Evolutionary conservation across 1,284 basidiomycete species (phyloP), one percentile per base, ranked within the genome.

Genomic region (Moniliophthora roreri): DNA sequence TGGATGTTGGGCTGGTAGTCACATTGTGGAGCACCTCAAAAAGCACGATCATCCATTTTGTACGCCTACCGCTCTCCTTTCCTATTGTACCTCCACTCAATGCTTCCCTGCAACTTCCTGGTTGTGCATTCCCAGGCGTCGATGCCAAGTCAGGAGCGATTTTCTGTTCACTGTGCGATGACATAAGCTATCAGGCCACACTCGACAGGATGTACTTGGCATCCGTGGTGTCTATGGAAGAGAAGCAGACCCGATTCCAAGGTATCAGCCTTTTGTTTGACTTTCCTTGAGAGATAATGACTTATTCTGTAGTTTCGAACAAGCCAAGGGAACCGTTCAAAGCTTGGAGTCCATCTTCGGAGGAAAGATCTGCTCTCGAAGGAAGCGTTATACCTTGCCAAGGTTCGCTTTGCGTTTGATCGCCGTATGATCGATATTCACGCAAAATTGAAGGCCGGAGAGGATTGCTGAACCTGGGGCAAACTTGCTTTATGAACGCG

Each of bases 401-500:
- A 77, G 81, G 88, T 83, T 49, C 28, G 64, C 56, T 23, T 41
- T 16, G 9, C 46, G 39, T 23, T 35, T 39, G n/a, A 35, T 51
- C 58, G 57, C 34, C n/a, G 32, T 36, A 23, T 46, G 4, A 1
- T 15, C 41, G 10, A n/a, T 21, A 47, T 55, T 55, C 47, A 56
- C 41, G 51, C 24, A 62, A 20, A 55, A 23, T 50, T 35, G 3
- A 59, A 91, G 92, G 86, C 51, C 85, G 92, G 9, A 81, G 93
- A 52, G 95, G 95, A 0, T 76, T 98, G 2, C 77, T 97, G 42
- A 98, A 98, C 66, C 85, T 98, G 6, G 93, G 93, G 4, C 92
- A 96, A 62, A 98, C 95, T 0, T 99, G 95, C 65, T 98, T 95
- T 72, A 78, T 99, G 65, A 96, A 94, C 58, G 93, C 91, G 48